Percentiles rank a stretch among this genome's conserved stretches.
Conservation (phyloP, 2,329 filamentous ascomycete genomes). For the Claviceps sorghi region DNA sequence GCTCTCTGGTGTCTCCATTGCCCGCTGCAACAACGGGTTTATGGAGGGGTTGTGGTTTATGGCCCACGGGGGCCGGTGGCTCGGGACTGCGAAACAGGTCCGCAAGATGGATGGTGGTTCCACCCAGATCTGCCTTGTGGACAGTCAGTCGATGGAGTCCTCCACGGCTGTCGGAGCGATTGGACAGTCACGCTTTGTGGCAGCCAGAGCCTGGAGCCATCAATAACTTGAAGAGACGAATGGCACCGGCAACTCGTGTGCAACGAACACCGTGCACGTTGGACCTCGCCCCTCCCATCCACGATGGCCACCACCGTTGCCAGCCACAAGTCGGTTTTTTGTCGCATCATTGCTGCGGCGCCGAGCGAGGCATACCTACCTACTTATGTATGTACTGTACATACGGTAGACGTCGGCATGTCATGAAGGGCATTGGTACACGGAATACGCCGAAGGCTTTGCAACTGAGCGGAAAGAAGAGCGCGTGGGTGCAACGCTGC, state of each 20-base stretch:
- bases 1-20: slow-evolving; percentile 9
- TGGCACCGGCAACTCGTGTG: background rate
- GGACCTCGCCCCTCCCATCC: background rate
- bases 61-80: slow-evolving; percentile 5
- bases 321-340: background rate
- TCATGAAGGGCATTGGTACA: background rate
- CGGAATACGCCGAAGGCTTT: background rate
- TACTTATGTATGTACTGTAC: no score
- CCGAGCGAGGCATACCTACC: no score
- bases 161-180: slow-evolving; percentile 4
- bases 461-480: slow-evolving; percentile 4
- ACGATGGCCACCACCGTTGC: background rate
- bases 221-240: background rate
- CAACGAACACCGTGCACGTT: background rate
- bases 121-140: slow-evolving; percentile 13
- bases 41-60: slow-evolving; percentile 6
- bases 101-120: slow-evolving; percentile 9
- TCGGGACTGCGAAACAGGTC: slow-evolving; percentile 7
- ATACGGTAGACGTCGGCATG: background rate
- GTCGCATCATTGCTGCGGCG: background rate
- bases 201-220: background rate
- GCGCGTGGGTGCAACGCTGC: slow-evolving; percentile 1
- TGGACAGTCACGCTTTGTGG: background rate
- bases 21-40: slow-evolving; percentile 6
- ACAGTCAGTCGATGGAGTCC: slow-evolving; percentile 5